phyloP scores from a whole-genome alignment of 2,329 filamentous ascomycete species.

The Didymosphaeria variabile region DNA sequence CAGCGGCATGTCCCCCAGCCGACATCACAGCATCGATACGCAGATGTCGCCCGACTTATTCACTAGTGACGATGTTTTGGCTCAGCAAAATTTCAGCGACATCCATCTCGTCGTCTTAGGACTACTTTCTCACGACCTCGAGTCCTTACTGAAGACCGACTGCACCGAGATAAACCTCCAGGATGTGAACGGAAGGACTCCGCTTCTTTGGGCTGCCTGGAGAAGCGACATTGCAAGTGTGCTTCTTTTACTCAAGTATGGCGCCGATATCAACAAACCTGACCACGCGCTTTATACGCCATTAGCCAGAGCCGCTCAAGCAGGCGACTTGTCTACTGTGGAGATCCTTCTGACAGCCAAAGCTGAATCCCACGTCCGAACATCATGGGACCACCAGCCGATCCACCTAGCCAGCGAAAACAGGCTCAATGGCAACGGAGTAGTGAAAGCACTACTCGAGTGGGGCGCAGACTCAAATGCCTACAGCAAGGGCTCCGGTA shows the following conservation, averaged over 20 bases:
- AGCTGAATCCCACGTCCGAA: neutral
- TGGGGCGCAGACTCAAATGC: constrained; percentile 9
- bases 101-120: constrained; percentile 18
- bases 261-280: constrained; percentile 15
- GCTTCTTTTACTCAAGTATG: constrained; percentile 15
- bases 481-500: constrained; percentile 1
- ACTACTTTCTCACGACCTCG: constrained; percentile 4
- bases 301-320: constrained; percentile 18
- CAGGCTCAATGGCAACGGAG: neutral
- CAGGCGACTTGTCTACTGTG: constrained; percentile 1
- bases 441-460: constrained; percentile 5
- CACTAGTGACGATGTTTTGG: constrained; percentile 10
- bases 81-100: constrained; percentile 15
- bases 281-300: constrained; percentile 18
- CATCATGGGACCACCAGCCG: constrained; percentile 11
- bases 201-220: constrained; percentile 21
- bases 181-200: constrained; percentile 19
- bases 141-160: constrained; percentile 11
- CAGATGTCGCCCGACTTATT: neutral
- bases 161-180: constrained; percentile 11
- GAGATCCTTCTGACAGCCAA: neutral
- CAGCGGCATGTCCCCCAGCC: constrained; percentile 10
- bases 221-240: constrained; percentile 14
- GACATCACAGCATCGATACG: neutral
- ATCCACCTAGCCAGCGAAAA: constrained; percentile 15